Evolutionary conservation across 2,329 filamentous ascomycete genomes (phyloP).

Genomic region (Claviceps capensis): DNA sequence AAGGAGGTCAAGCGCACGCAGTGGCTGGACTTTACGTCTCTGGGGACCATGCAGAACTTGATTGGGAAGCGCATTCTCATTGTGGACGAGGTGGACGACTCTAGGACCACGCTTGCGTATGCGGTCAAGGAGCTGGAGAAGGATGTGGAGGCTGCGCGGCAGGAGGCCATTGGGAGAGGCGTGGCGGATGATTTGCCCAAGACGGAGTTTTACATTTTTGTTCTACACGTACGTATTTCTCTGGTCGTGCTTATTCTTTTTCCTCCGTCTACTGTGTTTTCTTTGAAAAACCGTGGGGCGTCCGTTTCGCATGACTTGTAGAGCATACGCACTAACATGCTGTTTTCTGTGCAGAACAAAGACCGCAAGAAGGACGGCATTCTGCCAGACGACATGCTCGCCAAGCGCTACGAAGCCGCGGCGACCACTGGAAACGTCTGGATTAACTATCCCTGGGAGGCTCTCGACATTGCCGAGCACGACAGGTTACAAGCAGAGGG

Average conservation of each 20-base stretch:
- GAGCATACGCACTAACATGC: background rate
- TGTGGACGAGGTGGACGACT: slow-evolving; percentile 93
- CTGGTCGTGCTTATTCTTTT: background rate
- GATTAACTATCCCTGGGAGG: slow-evolving; percentile 99
- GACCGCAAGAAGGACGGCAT: slow-evolving; percentile 88
- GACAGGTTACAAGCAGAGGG: slow-evolving; percentile 50
- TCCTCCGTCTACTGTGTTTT: background rate
- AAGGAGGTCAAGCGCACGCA: slow-evolving; percentile 95
- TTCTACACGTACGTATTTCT: slow-evolving; percentile 60
- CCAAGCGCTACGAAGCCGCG: slow-evolving; percentile 69
- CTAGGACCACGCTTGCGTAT: slow-evolving; percentile 85
- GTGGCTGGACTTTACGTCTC: slow-evolving; percentile 83
- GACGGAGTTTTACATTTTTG: slow-evolving; percentile 89
- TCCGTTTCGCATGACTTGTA: background rate
- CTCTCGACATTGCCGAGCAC: slow-evolving; percentile 84
- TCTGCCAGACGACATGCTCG: slow-evolving; percentile 66
- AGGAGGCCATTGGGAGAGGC: slow-evolving; percentile 57
- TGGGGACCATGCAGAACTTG: slow-evolving; percentile 74
- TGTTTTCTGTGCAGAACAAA: slow-evolving; percentile 58
- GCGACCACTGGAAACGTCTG: slow-evolving; percentile 85
- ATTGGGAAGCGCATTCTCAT: slow-evolving; percentile 87
- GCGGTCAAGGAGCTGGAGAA: slow-evolving; percentile 87
- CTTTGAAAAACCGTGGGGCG: background rate
- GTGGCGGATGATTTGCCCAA: slow-evolving; percentile 49
- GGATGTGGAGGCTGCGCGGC: slow-evolving; percentile 71